Evolutionary conservation across 2,329 filamentous ascomycete species (phyloP), one percentile per base, ranked within the genome.

Genomic region (Talaromyces sp.): DNA sequence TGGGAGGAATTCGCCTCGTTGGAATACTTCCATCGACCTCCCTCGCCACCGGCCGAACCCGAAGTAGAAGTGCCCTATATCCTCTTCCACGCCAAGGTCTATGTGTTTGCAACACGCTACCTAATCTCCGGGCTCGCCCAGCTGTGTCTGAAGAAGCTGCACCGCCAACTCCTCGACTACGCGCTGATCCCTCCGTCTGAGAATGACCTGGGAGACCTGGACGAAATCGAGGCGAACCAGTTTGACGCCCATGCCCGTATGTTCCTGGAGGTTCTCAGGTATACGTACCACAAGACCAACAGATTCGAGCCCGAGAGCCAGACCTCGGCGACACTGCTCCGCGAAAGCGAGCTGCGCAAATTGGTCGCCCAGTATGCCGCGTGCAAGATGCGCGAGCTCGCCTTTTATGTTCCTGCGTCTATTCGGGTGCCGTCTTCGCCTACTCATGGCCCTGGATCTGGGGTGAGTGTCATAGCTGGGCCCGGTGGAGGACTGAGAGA

Each of bases 51-150:
- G 16, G 63, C 56, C 42, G 57, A 10, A 10, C 53, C 53, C 31
- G 57, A 55, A 8, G 61, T 66, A 16, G 70, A 71, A 14, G 67
- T 74, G 12, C 75, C 75, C 4, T 77, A 78, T 60, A 69, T 78
- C 31, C 69, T 76, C 44, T 78, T 77, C 66, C 76, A 78, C 50
- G 76, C 76, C n/a, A 78, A 78, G 66, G 63, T 78, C 53, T 78
- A 78, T 63, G 73, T 77, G 61, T 78, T 78, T 60, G 75, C 76
- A n/a, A 75, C 74, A 1, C 73, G 73, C 56, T 78, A 76, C 65
- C 66, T 78, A 51, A 75, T 78, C 60, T 73, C 74, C 3, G 72
- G 71, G 14, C 71, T 78, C 30, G 75, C 75, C 2, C 73, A 77
- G 59, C 68, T 78, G 34, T 75, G 74, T 64, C 71, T 78, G 5